Conservation (phyloP, 164 flowering plant genomes). For the Saururus chinensis region DNA sequence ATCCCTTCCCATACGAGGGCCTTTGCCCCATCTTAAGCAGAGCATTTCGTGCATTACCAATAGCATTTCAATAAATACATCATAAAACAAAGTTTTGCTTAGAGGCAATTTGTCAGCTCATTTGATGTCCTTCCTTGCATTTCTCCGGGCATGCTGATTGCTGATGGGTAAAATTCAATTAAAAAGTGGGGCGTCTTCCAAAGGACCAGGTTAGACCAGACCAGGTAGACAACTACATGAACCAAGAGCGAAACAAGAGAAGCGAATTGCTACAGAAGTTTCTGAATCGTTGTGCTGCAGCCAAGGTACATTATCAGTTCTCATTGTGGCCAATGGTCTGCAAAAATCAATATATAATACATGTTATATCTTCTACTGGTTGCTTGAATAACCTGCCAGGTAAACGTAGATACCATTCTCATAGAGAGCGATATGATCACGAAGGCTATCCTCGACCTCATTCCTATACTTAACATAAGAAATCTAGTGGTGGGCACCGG, state of each 20-base stretch:
- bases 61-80: no score
- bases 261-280: constrained; percentile 44
- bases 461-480: constrained; percentile 57
- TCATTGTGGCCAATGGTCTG: background rate
- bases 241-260: constrained; percentile 50
- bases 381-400: constrained; percentile 22
- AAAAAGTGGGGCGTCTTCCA: constrained; percentile 52
- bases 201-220: constrained; percentile 35
- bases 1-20: no score
- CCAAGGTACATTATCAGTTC: constrained; percentile 24
- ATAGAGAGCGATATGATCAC: constrained; percentile 54
- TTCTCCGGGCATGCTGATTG: no score
- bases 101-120: no score
- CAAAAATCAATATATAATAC: background rate
- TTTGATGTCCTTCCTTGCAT: no score
- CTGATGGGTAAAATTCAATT: no score
- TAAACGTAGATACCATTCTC: constrained; percentile 56
- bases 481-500: constrained; percentile 51
- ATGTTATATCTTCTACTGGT: background rate
- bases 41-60: no score
- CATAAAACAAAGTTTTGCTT: no score
- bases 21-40: no score
- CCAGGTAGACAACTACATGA: constrained; percentile 38
- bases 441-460: constrained; percentile 57
- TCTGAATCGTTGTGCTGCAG: constrained; percentile 24